A percentile compares a stretch with the other conserved stretches of the same genome.
Conservation (phyloP, 116 monocot species). For the Phalaenopsis hybrid region DNA sequence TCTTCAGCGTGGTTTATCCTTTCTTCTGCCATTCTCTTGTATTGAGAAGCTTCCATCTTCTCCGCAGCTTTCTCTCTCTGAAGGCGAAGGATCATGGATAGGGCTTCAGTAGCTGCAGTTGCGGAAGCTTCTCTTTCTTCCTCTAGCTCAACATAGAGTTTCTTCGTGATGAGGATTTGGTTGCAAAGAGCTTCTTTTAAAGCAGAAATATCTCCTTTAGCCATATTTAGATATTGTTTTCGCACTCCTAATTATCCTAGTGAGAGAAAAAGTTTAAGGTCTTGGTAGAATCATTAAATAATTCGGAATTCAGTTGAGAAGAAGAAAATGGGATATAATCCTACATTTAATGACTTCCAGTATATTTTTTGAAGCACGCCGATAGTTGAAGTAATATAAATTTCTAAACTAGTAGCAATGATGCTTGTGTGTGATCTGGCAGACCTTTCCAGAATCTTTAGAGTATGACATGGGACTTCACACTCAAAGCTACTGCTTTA, state of each 20-base stretch:
- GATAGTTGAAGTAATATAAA: too few species aligned
- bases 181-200: slow-evolving; percentile 48
- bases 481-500: too few species aligned
- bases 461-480: too few species aligned
- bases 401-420: too few species aligned
- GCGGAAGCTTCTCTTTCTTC: slow-evolving; percentile 88
- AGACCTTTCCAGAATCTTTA: too few species aligned
- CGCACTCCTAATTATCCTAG: not conserved
- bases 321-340: not conserved
- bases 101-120: slow-evolving; percentile 65
- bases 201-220: slow-evolving; percentile 29
- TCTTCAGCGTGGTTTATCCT: slow-evolving; percentile 56
- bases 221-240: slow-evolving; percentile 26
- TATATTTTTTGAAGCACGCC: too few species aligned
- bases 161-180: slow-evolving; percentile 46
- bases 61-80: slow-evolving; percentile 78
- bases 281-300: not conserved
- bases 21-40: slow-evolving; percentile 80
- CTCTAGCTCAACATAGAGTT: slow-evolving; percentile 62
- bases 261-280: not conserved
- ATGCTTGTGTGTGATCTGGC: too few species aligned
- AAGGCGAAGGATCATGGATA: slow-evolving; percentile 78
- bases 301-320: not conserved
- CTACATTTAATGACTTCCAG: not conserved
- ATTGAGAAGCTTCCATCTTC: slow-evolving; percentile 87